Conservation (phyloP, 257 asterid genomes). For the Catharanthus roseus region DNA sequence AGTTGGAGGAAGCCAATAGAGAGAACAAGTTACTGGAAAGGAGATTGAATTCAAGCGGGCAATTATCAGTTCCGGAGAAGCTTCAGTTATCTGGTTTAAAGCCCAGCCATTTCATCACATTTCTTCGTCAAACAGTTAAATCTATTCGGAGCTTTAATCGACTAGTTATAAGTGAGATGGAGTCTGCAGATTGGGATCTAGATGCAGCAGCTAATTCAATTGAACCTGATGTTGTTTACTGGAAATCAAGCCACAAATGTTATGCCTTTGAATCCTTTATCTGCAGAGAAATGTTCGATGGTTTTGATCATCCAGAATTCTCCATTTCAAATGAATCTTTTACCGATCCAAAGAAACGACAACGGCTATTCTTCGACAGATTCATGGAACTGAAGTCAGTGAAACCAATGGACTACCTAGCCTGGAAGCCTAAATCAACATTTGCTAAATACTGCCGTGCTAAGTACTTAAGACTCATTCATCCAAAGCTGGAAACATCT, state of each 20-base stretch:
- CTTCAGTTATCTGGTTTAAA: slow-evolving; percentile 35
- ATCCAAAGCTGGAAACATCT: slow-evolving; percentile 62
- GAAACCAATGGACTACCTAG: slow-evolving; percentile 49
- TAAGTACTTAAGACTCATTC: slow-evolving; percentile 49
- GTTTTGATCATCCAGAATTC: slow-evolving; percentile 49
- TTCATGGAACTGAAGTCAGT: slow-evolving; percentile 54
- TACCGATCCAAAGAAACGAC: slow-evolving; percentile 20
- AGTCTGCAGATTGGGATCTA: slow-evolving; percentile 69
- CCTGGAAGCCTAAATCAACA: slow-evolving; percentile 67
- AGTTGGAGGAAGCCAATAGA: slow-evolving; percentile 43
- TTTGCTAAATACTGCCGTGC: slow-evolving; percentile 54
- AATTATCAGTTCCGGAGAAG: slow-evolving; percentile 27
- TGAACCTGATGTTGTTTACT: slow-evolving; percentile 45
- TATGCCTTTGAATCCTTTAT: slow-evolving; percentile 73
- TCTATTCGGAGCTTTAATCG: slow-evolving; percentile 57
- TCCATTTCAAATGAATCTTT: slow-evolving; percentile 19
- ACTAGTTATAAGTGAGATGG: slow-evolving; percentile 52
- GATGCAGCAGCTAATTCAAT: slow-evolving; percentile 58
- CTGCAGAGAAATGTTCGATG: slow-evolving; percentile 64
- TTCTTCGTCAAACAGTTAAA: slow-evolving; percentile 40
- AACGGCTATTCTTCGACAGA: slow-evolving; percentile 31
- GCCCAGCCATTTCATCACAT: slow-evolving; percentile 48
- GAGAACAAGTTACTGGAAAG: slow-evolving; percentile 59
- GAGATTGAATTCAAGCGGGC: slow-evolving; percentile 50
- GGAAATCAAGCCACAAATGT: slow-evolving; percentile 43